Evolutionary conservation across 768 basidiomycete species (phyloP).

Genomic region (Tulasnella sp.): DNA sequence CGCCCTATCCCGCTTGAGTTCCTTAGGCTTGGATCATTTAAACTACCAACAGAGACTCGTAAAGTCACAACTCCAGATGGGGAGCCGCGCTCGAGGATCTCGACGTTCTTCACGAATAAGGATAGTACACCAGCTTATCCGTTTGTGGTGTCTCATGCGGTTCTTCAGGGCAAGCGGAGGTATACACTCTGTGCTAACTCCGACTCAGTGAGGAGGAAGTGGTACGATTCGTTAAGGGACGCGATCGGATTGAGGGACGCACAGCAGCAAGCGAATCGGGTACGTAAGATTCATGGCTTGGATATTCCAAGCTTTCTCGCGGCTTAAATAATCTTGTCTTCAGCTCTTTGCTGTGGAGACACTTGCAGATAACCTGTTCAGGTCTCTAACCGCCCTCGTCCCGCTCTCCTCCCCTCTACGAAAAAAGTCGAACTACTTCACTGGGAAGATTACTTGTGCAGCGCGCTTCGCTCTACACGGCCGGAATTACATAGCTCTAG

Average conservation of each 20-base stretch:
- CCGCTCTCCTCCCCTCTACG: conserved; percentile 20
- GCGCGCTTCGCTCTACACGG: conserved; percentile 45
- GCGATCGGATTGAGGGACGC: conserved; percentile 54
- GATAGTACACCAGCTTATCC: conserved; percentile 44
- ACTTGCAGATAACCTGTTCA: conserved; percentile 54
- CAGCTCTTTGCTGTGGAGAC: conserved; percentile 60
- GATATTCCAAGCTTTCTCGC: background rate
- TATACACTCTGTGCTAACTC: conserved; percentile 64
- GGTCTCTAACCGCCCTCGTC: conserved; percentile 33
- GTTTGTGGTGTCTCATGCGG: conserved; percentile 66
- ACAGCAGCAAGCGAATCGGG: conserved; percentile 64
- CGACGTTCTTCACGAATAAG: conserved; percentile 32
- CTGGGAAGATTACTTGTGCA: conserved; percentile 51
- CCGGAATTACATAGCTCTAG: conserved; percentile 51
- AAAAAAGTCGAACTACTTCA: conserved; percentile 29
- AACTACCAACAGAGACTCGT: conserved; percentile 46
- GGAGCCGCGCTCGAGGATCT: background rate
- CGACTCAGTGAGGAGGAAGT: conserved; percentile 48
- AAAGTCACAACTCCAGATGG: conserved; percentile 38
- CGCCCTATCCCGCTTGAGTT: conserved; percentile 71
- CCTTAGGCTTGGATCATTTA: conserved; percentile 60
- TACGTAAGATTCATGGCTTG: conserved; percentile 26
- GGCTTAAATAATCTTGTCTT: background rate
- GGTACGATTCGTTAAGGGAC: conserved; percentile 51
- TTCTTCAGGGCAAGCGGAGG: conserved; percentile 41